A percentile compares a stretch with the other conserved stretches of the same genome.
Evolutionary conservation across 139 green algal species (phyloP).

Genomic region (Chlamydomonas urium): DNA sequence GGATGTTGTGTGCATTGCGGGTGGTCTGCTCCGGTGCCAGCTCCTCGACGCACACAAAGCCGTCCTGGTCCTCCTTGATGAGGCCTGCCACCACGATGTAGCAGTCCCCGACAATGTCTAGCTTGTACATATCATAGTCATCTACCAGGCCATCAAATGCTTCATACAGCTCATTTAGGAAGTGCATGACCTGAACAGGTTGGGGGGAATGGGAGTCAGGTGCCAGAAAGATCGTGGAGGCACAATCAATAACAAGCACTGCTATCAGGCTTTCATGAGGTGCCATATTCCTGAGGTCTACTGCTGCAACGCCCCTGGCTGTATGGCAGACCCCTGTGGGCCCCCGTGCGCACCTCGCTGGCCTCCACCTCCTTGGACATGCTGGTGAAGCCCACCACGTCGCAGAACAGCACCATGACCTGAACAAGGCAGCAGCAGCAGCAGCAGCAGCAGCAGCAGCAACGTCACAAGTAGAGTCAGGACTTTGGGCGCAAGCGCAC

Average conservation of each 20-base stretch:
- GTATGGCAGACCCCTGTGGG: no score
- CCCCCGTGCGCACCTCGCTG: background rate
- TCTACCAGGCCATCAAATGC: slow-evolving; percentile 41
- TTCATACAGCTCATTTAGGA: slow-evolving; percentile 42
- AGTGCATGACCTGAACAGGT: slow-evolving; percentile 9
- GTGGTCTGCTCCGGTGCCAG: background rate
- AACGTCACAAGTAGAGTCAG: no score
- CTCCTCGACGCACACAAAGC: slow-evolving; percentile 15
- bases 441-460: no score
- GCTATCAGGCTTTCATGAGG: no score
- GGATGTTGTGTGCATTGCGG: background rate
- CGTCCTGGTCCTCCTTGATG: slow-evolving; percentile 28
- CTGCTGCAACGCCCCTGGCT: no score
- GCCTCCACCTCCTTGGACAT: slow-evolving; percentile 44
- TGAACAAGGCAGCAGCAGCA: no score
- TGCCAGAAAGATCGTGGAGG: no score
- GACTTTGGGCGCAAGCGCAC: no score
- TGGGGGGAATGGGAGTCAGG: no score
- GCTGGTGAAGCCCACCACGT: slow-evolving; percentile 38
- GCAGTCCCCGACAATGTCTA: slow-evolving; percentile 45
- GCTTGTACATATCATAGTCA: slow-evolving; percentile 47
- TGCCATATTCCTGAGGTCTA: no score
- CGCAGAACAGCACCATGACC: slow-evolving; percentile 32
- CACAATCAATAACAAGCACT: no score
- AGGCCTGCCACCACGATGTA: slow-evolving; percentile 47